phyloP scores from a whole-genome alignment of 345 rosid genomes.

The Conringia planisiliqua region DNA sequence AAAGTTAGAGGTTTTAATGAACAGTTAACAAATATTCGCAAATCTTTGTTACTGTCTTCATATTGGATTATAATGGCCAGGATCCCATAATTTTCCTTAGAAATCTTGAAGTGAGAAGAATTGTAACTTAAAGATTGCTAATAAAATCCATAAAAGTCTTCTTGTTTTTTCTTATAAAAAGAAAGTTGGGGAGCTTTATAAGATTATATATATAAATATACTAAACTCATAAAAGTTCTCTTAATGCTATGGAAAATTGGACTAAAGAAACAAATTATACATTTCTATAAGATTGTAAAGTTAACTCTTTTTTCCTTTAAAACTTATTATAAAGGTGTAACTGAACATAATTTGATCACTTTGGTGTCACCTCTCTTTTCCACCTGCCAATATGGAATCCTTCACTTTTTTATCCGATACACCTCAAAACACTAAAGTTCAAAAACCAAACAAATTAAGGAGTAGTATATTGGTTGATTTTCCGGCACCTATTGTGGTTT shows the following conservation, averaged over 20 bases:
- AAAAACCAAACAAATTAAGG: neutral
- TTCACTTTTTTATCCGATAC: neutral
- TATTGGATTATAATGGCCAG: too few relatives aligned
- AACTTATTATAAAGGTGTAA: neutral
- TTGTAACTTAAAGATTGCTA: neutral
- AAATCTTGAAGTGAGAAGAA: too few relatives aligned
- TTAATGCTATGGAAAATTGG: neutral
- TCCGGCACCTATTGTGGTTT: neutral
- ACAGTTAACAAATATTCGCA: neutral
- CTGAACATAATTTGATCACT: neutral
- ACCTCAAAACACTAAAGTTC: slow-evolving; percentile 7
- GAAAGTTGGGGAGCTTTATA: neutral
- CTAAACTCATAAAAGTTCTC: neutral
- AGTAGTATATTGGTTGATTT: neutral
- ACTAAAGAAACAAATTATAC: neutral
- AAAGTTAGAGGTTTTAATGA: neutral
- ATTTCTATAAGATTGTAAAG: neutral
- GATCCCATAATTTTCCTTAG: too few relatives aligned
- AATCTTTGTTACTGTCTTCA: neutral
- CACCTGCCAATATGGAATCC: neutral
- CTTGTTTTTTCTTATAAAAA: neutral
- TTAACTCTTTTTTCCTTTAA: neutral
- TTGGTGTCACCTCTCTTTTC: neutral
- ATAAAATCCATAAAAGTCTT: neutral
- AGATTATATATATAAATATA: too few relatives aligned